Base-by-base conservation (phyloP, 2,329 filamentous ascomycete species). In the Xylaria sp. region DNA sequence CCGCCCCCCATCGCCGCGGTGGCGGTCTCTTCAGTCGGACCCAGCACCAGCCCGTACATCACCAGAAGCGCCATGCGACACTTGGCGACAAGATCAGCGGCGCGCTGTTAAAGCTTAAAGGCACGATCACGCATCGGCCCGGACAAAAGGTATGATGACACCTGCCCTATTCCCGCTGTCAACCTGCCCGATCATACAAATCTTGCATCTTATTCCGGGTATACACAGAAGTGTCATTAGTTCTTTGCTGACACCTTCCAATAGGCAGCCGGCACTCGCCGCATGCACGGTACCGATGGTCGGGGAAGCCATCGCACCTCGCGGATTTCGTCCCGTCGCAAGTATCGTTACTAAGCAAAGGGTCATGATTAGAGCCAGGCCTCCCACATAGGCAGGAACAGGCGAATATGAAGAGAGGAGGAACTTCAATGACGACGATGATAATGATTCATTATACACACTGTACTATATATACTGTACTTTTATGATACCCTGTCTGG, bases 51-150 rank as follows among this genome's bases (percentile, higher is more conserved):
- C 81, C 81, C 2, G 81, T 82, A 18, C 86, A 88, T 69, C 89
- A 91, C 77, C 91, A 93, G 62, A 87, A 88, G 77, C 88, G 91
- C 75, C 88, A 90, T 74, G 85, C 88, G 3, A 87, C 85, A 45
- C 82, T 94, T 72, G 90, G 90, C 55, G 92, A 95, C 82, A 95
- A 94, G 81, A 85, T 95, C 73, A 90, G 87, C 58, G 93, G 93
- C 20, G 92, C 91, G 0, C 82, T 95, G 78, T 84, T 92, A 82
- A 93, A 87, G 82, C 80, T 95, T 70, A 89, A 89, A 79, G 92
- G 93, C 8, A 87, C 83, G 62, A 77, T 95, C 65, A 94, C 90
- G 0, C 80, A 87, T 56, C 84, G 89, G 46, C 90, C 91, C 2
- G 92, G 90, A 28, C 81, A 91, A 72, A 94, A 94, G 89, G 88